phyloP scores from a whole-genome alignment of 257 asterid species.

The Agastache rugosa region DNA sequence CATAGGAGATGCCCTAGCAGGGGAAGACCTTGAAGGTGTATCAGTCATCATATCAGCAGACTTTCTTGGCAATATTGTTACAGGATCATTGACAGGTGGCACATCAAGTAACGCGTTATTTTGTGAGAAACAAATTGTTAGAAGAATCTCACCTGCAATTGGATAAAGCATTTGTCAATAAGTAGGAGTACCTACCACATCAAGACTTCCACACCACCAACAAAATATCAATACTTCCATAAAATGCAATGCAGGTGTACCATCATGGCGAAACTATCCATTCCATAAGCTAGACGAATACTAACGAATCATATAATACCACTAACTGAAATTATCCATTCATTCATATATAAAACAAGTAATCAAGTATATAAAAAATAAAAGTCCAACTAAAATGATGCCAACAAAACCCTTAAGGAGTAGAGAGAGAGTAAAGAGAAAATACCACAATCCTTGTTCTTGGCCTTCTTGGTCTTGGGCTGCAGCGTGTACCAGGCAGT shows the following conservation, averaged over 20 bases:
- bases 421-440: slow-evolving; percentile 21
- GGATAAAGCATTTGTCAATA: slow-evolving; percentile 32
- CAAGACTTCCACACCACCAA: slow-evolving; percentile 19
- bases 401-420: no score
- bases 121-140: slow-evolving; percentile 77
- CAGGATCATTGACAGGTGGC: slow-evolving; percentile 51
- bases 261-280: background rate
- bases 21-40: slow-evolving; percentile 56
- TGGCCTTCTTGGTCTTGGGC: slow-evolving; percentile 81
- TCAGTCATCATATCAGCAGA: slow-evolving; percentile 47
- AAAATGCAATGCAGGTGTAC: background rate
- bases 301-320: background rate
- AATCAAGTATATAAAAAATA: background rate
- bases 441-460: slow-evolving; percentile 82
- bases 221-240: background rate
- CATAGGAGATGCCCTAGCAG: slow-evolving; percentile 61
- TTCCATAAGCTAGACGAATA: slow-evolving; percentile 18
- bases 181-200: slow-evolving; percentile 10
- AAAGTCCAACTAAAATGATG: background rate
- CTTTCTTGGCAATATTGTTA: slow-evolving; percentile 47
- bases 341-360: slow-evolving; percentile 23
- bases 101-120: slow-evolving; percentile 57
- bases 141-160: slow-evolving; percentile 81
- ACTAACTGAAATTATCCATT: slow-evolving; percentile 2
- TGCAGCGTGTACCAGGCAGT: slow-evolving; percentile 86